Conservation (phyloP, 2,329 filamentous ascomycete genomes). For the Paraphaeosphaeria sporulosa region DNA sequence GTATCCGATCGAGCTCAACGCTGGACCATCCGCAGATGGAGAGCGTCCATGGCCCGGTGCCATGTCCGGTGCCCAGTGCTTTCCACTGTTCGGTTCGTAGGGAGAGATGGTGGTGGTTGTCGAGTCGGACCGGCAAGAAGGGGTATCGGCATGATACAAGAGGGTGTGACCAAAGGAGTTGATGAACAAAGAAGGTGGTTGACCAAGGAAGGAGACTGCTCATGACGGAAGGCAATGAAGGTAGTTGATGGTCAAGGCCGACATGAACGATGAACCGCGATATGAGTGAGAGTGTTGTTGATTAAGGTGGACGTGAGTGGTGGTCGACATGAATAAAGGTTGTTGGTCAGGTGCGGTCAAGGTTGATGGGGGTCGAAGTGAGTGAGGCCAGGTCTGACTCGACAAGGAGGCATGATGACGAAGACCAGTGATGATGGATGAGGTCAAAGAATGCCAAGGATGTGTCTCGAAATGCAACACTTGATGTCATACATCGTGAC, state of each 20-base stretch:
- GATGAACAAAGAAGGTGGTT: not conserved
- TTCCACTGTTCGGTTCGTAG: conserved; percentile 13
- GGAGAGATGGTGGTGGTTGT: not conserved
- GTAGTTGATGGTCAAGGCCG: not conserved
- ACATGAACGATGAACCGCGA: too few species aligned
- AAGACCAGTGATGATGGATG: conserved; percentile 7
- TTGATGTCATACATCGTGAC: conserved; percentile 24
- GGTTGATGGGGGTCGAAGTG: not conserved
- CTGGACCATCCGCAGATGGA: conserved; percentile 16
- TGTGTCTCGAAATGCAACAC: not conserved
- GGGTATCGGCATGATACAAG: not conserved
- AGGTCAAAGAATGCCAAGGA: conserved; percentile 7
- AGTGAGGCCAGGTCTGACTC: conserved; percentile 7
- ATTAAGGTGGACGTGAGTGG: not conserved
- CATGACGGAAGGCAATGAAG: not conserved
- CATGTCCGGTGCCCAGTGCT: conserved; percentile 21
- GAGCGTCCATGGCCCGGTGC: conserved; percentile 13
- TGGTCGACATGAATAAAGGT: not conserved
- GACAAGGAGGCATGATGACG: conserved; percentile 3
- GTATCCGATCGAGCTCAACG: conserved; percentile 19
- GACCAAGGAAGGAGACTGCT: not conserved
- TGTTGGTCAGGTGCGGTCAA: conserved; percentile 6
- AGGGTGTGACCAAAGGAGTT: not conserved
- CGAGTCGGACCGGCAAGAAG: conserved; percentile 5
- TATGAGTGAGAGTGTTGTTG: not conserved